Base-by-base conservation (phyloP, 768 basidiomycete genomes). In the Holtermannia corniformis region DNA sequence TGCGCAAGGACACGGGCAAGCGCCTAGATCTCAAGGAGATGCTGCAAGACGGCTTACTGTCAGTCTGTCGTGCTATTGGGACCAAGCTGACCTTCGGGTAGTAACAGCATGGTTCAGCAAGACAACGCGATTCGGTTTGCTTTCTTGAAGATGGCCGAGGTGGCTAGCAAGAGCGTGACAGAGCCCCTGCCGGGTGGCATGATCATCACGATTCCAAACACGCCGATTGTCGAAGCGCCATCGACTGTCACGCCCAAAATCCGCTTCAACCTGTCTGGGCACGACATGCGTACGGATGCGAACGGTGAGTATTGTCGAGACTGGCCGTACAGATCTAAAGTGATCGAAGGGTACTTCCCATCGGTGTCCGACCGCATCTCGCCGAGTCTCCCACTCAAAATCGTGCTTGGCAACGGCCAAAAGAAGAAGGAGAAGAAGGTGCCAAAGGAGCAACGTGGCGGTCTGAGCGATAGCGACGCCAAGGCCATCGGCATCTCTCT, bases 41-140 rank as follows among this genome's bases (percentile, higher is more conserved):
- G 59, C 70, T 95, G 49, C 82, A 95, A 78, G 81, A 84, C 1
- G 82, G 87, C 51, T 80, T 83, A 40, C 75, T 88, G 92, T 95
- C 73, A 60, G 81, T 72, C 2, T 26, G 40, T 24, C 14, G 26
- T 25, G 28, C 49, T 25, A 4, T 25, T 5, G 7, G 4, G 46
- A 19, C 44, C 23, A 20, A 24, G 13, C 46, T n/a, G n/a, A n/a
- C n/a, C n/a, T n/a, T n/a, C n/a, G n/a, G n/a, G n/a, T n/a, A 64
- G 63, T 13, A 45, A 46, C 11, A 52, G 52, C 26, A 60, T 59
- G 23, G 37, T 50, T 10, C 5, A 32, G 24, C 42, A 82, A 50
- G 90, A 95, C 69, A 79, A 87, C 63, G 87, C 93, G 74, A 85
- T 92, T 40, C 84, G 91, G 44, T 87, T 89, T 82, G 87, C 85